Base-by-base conservation (phyloP, 1,284 basidiomycete genomes). In the Ustilago lituana region DNA sequence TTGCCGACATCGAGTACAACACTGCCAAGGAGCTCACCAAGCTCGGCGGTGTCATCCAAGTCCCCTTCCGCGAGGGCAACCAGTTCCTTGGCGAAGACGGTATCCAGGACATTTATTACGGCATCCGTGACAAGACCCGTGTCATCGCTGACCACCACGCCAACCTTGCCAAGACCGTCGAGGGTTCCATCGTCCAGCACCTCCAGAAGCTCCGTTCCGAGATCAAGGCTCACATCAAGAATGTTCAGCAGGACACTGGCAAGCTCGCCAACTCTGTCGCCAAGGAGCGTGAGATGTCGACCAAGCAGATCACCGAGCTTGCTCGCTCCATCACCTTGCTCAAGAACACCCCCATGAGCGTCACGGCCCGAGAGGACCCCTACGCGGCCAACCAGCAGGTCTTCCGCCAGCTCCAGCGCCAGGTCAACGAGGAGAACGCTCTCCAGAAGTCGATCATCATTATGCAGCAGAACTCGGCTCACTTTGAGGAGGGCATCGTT, bases 391-490 rank as follows among this genome's bases (percentile, higher is more conserved):
- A 98, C 85, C 86, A 88, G 69, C 86, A 88, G 46, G 95, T 98
- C 49, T 84, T 87, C 54, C 90, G 89, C 60, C 95, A 98, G 84
- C 89, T 98, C 40, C 89, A 91, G 77, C 93, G 91, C 80, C 83
- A 86, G 83, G 93, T 98, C 43, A 90, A 94, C 84, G 95, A 96
- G 84, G 96, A 98, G 85, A 98, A 98, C 81, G 89, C 94, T 0
- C 88, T 98, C 17, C 96, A 98, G 84, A 98, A 98, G 83, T 93
- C 90, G n/a, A 91, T 98, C 80, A 90, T 98, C 80, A 96, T 98
- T 83, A 98, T 97, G 89, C 95, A 98, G 83, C 83, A 97, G 78
- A 97, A 97, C 84, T 93, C 91, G 43, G 95, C 94, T 20, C 91
- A 96, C 83, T 98, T 98, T 76, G 95, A 98, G 84, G 92, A 94